Evolutionary conservation across 306 rosid species (phyloP).

Genomic region (Quillaja saponaria): DNA sequence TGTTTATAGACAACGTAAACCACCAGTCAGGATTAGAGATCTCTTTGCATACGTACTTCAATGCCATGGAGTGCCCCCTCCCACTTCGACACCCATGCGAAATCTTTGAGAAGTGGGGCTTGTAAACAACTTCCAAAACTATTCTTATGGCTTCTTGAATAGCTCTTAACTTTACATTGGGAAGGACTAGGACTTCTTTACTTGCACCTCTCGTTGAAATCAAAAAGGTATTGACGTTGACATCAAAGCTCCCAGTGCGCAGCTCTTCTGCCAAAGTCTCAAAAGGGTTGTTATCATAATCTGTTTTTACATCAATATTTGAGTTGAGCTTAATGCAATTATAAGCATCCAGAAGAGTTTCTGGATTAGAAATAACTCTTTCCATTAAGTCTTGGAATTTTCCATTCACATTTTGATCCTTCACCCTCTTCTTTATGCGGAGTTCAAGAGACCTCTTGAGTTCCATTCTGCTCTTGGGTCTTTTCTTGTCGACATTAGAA

Average conservation of each 20-base stretch:
- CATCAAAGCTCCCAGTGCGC: slow-evolving; percentile 50
- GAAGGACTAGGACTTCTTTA: slow-evolving; percentile 67
- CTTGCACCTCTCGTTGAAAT: slow-evolving; percentile 55
- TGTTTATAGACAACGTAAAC: slow-evolving; percentile 64
- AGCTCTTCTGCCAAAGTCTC: slow-evolving; percentile 57
- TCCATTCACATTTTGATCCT: slow-evolving; percentile 59
- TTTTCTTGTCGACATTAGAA: slow-evolving; percentile 30
- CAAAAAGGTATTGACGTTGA: slow-evolving; percentile 52
- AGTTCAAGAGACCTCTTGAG: slow-evolving; percentile 62
- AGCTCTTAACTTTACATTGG: slow-evolving; percentile 67
- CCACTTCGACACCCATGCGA: slow-evolving; percentile 93
- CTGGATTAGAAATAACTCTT: slow-evolving; percentile 64
- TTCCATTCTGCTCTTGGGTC: slow-evolving; percentile 57
- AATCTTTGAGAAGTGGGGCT: slow-evolving; percentile 73
- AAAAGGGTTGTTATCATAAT: slow-evolving; percentile 30
- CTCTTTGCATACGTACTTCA: slow-evolving; percentile 70
- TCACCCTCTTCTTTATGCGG: slow-evolving; percentile 72
- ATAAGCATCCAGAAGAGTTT: slow-evolving; percentile 75
- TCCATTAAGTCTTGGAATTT: slow-evolving; percentile 61
- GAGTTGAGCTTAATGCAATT: slow-evolving; percentile 70
- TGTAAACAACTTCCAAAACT: slow-evolving; percentile 74
- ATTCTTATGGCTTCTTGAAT: slow-evolving; percentile 84
- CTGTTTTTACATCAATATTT: slow-evolving; percentile 33
- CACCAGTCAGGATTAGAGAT: slow-evolving; percentile 74
- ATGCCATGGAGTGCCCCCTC: slow-evolving; percentile 63